phyloP scores from a whole-genome alignment of 768 basidiomycete genomes.

The Pleurotus cornucopiae region DNA sequence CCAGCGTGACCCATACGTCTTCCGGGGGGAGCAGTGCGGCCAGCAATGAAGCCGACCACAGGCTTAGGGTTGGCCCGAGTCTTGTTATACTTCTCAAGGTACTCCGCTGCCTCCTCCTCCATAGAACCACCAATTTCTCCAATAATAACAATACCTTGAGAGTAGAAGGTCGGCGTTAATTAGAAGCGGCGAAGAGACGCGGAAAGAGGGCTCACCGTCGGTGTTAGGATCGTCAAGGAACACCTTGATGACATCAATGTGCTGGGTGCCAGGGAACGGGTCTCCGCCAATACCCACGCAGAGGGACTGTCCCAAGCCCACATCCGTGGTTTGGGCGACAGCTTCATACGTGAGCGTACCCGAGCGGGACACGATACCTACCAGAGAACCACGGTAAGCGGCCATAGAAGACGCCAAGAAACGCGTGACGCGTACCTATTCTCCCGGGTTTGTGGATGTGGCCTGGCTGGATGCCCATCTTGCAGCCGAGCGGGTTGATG shows the following conservation, averaged over 20 bases:
- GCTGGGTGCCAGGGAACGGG: constrained; percentile 94
- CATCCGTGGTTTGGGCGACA: constrained; percentile 93
- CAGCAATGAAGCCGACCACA: constrained; percentile 97
- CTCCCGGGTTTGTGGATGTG: constrained; percentile 97
- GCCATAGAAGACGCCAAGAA: background rate
- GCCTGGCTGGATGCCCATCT: constrained; percentile 98
- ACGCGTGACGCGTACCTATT: constrained; percentile 58
- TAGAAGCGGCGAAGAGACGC: background rate
- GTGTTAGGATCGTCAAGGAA: constrained; percentile 94
- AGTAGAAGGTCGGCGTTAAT: background rate
- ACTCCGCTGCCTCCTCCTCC: constrained; percentile 99
- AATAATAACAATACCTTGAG: constrained; percentile 88
- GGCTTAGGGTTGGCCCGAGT: constrained; percentile 85
- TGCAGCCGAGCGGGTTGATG: constrained; percentile 95
- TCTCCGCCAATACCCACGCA: constrained; percentile 98
- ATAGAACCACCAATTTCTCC: constrained; percentile 99
- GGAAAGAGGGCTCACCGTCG: constrained; percentile 54
- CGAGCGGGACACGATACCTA: constrained; percentile 92
- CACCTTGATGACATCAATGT: constrained; percentile 92
- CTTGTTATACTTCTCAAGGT: constrained; percentile 90
- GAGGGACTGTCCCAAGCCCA: constrained; percentile 93
- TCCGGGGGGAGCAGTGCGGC: constrained; percentile 95
- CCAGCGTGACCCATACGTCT: constrained; percentile 98
- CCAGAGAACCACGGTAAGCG: background rate
- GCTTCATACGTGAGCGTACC: constrained; percentile 98